A percentile compares a stretch with the other conserved stretches of the same genome.
These are phyloP conservation scores for Paramecium pentaurelia DNA, from an alignment of 73 alveolate genomes.

Conservation along the genomic window DNA sequence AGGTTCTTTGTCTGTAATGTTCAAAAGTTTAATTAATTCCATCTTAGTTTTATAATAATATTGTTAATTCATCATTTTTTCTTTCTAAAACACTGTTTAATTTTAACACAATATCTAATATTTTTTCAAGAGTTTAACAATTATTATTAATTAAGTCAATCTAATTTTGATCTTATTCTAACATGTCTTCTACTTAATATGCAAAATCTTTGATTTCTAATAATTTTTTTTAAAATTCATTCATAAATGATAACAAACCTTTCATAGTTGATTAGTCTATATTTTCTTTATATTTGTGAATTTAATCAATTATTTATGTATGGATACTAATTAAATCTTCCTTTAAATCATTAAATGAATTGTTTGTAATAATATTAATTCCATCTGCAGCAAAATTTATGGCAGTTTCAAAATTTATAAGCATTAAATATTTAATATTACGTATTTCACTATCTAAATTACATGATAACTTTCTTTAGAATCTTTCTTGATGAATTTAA, in stretches of 20 bases:
- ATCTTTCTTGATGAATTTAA: neutral
- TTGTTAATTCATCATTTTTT: neutral
- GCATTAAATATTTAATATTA: neutral
- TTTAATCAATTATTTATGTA: no score
- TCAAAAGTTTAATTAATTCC: neutral
- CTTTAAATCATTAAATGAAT: neutral
- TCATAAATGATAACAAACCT: neutral
- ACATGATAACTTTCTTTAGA: neutral
- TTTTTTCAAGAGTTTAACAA: neutral
- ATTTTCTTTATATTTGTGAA: neutral
- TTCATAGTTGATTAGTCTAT: neutral
- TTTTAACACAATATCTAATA: neutral
- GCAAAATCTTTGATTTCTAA: neutral
- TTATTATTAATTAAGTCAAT: neutral
- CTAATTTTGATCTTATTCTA: neutral
- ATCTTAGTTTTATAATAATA: neutral
- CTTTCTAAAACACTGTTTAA: neutral
- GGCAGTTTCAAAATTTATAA: neutral
- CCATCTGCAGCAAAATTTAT: neutral
- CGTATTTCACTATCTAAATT: neutral
- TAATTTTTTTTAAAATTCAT: neutral
- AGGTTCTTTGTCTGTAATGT: neutral
- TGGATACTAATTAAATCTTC: neutral
- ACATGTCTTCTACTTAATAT: neutral
- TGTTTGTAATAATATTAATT: neutral